Base-by-base conservation (phyloP, 1,284 basidiomycete species). In the Psilocybe mexicana region DNA sequence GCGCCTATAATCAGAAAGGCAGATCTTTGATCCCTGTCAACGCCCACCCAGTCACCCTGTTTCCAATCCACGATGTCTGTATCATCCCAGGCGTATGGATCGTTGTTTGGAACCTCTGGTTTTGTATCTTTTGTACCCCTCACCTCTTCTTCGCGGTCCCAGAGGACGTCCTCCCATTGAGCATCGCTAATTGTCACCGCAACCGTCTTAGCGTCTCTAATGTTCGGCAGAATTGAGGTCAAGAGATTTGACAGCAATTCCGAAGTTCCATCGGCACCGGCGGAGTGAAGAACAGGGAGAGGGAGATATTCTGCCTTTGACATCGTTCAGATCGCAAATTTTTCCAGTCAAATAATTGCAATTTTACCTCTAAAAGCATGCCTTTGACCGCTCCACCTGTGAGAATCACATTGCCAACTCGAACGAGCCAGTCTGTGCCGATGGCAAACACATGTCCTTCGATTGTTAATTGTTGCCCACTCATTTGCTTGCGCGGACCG, bases 351-450 rank as follows among this genome's bases (percentile, higher is more conserved):
- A 25, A 40, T 28, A 38, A 54, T 11, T 33, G 30, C 53, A 36
- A n/a, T 3, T 24, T 46, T 60, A 88, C 90, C 84, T 92, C 90
- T 18, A 92, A 73, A 35, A 92, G 75, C 86, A 92, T 90, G 18
- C 90, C 90, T 66, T 86, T 90, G 2, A 88, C 76, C 3, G 81
- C 82, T 35, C 89, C 88, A 18, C 89, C 88, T 24, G 87, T 80
- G 23, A 90, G 74, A 52, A 84, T 79, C 23, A 92, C 90, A 69
- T 90, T 90, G 7, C 90, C 90, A 40, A 85, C 83, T 25, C 90
- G 80, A n/a, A 92, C 86, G 14, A 90, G 72, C 87, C 90, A 92
- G 68, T 92, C 90, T 46, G 76, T 85, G 1, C 90, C 90, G 54
- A 92, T 89, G 23, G 82, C 72, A 66, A 84, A 91, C 14, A 89